Base-by-base conservation (phyloP, 1,284 basidiomycete genomes). In the Puccinia polysora region DNA sequence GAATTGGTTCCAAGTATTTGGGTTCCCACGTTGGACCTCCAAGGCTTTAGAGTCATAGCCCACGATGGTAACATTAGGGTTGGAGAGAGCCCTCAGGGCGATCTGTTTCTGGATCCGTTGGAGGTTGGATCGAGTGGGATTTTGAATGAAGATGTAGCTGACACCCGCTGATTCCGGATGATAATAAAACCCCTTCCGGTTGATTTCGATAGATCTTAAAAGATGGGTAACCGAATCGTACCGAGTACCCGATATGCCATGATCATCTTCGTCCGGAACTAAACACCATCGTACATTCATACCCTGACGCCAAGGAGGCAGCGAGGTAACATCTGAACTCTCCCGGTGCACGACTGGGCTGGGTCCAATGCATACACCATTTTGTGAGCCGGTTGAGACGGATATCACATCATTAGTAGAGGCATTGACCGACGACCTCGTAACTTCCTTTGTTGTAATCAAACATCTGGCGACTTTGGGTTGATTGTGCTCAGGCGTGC, bases 131-230 rank as follows among this genome's bases (percentile, higher is more conserved):
- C 28, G 23, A 4, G 47, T 30, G 5, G 65, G 65, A 7, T 56
- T 25, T 67, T 67, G 28, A 28, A 67, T 20, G 32, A 67, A 67
- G 52, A 67, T 67, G 30, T 43, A 67, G 25, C 49, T 67, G 2
- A 14, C 4, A 43, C 10, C 20, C 38, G 3, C 28, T 0, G 36
- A 0, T 47, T 40, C 7, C 15, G 36, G 20, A n/a, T 43, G 20
- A 7, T 43, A 30, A 20, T 45, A 2, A 32, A 15, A 25, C 15
- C 45, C 40, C 1, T 40, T 15, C n/a, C 14, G 25, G n/a, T 20
- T 12, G 25, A 25, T 18, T 6, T 56, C 38, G 4, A 40, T 4
- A 18, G 65, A 25, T 32, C 23, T 38, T 25, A 67, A 20, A 10
- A 67, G 53, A 4, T 45, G 28, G 4, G 36, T 20, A 7, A 67